phyloP scores from a whole-genome alignment of 2,329 filamentous ascomycete species.

The Westerdykella ornata region DNA sequence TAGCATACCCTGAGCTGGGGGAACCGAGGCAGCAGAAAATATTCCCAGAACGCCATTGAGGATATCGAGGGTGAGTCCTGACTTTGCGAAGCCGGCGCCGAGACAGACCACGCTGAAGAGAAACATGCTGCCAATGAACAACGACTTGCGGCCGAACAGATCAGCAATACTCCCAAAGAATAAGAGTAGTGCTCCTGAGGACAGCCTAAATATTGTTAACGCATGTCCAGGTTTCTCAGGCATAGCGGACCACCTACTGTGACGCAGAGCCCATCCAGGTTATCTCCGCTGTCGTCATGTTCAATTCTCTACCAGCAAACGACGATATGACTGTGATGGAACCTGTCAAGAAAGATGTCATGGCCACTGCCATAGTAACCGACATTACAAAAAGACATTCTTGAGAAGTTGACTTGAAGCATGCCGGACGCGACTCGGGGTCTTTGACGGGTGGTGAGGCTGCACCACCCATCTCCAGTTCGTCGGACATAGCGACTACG shows the following conservation, averaged over 20 bases:
- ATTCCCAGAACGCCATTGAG: slow-evolving; percentile 59
- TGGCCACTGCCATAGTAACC: slow-evolving; percentile 60
- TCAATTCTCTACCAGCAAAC: slow-evolving; percentile 52
- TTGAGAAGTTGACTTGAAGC: slow-evolving; percentile 56
- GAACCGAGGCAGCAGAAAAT: slow-evolving; percentile 57
- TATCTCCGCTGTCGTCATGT: slow-evolving; percentile 59
- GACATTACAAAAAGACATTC: slow-evolving; percentile 61
- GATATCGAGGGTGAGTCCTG: slow-evolving; percentile 54
- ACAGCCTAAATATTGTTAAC: slow-evolving; percentile 40
- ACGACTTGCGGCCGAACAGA: slow-evolving; percentile 55
- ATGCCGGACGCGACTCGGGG: slow-evolving; percentile 44
- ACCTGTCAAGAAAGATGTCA: slow-evolving; percentile 54
- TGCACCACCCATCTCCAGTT: slow-evolving; percentile 12
- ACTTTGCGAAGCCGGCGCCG: slow-evolving; percentile 54
- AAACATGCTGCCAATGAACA: slow-evolving; percentile 56
- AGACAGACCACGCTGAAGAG: slow-evolving; percentile 54
- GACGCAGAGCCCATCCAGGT: slow-evolving; percentile 62
- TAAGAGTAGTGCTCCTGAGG: slow-evolving; percentile 58
- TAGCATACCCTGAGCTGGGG: slow-evolving; percentile 58
- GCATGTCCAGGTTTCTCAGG: neutral
- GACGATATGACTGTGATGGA: slow-evolving; percentile 57
- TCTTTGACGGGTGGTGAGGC: slow-evolving; percentile 15
- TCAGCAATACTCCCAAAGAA: slow-evolving; percentile 61
- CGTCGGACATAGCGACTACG: neutral
- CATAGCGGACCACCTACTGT: slow-evolving; percentile 37